phyloP scores from a whole-genome alignment of 73 alveolate species.

The Tetrahymena malaccensis region DNA sequence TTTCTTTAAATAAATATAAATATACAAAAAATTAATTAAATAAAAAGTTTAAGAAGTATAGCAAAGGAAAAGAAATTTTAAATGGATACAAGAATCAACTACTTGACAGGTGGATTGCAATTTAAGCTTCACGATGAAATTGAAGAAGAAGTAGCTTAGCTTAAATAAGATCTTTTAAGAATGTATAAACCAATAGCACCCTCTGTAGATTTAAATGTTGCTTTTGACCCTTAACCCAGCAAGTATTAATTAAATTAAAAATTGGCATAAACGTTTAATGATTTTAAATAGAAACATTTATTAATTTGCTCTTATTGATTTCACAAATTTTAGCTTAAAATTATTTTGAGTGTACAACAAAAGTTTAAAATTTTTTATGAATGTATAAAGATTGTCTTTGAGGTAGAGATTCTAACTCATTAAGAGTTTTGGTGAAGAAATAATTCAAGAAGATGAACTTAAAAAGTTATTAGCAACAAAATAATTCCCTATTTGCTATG shows the following conservation, averaged over 20 bases:
- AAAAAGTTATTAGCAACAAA: conserved; percentile 61
- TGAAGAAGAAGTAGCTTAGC: neutral
- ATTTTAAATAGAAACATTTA: neutral
- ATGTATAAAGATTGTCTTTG: conserved; percentile 36
- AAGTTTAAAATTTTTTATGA: neutral
- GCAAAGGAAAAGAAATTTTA: neutral
- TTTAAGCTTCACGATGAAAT: neutral
- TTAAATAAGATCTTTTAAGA: neutral
- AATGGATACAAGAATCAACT: neutral
- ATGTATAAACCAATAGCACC: neutral
- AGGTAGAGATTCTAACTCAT: conserved; percentile 53
- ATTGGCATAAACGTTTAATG: neutral
- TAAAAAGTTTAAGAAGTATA: neutral
- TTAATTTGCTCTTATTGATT: neutral
- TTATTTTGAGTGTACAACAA: neutral
- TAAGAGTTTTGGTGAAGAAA: conserved; percentile 85
- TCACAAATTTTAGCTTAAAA: neutral
- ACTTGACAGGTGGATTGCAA: neutral
- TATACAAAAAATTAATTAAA: neutral
- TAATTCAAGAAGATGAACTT: conserved; percentile 70
- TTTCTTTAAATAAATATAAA: neutral
- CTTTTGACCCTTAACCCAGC: neutral
- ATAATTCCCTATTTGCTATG: conserved; percentile 88
- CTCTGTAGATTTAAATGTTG: neutral
- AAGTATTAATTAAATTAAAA: neutral